A percentile compares a stretch with the other conserved stretches of the same genome.
These are phyloP conservation scores for Pseudocercospora pini-densiflorae DNA, from an alignment of 2,329 filamentous ascomycete genomes.

Conservation along the genomic window DNA sequence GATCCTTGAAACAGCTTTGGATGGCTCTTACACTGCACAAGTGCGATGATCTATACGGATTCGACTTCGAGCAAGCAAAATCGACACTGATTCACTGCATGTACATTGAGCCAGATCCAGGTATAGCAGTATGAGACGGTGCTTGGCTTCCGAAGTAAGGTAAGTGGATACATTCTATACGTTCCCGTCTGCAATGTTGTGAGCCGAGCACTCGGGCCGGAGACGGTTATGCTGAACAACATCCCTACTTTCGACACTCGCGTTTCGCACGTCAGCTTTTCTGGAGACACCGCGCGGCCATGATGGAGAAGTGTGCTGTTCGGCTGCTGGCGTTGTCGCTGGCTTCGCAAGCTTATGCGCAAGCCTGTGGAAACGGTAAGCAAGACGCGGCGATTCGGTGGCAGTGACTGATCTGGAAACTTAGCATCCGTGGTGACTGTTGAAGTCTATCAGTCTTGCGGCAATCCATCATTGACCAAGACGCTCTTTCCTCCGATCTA, in stretches of 20 bases:
- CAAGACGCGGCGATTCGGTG: neutral
- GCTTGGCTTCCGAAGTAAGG: neutral
- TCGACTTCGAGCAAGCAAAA: neutral
- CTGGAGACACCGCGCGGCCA: neutral
- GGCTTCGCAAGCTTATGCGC: neutral
- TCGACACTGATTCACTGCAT: neutral
- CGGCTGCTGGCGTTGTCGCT: neutral
- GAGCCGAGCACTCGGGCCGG: neutral
- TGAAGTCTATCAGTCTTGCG: conserved; percentile 11
- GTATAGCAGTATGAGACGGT: neutral
- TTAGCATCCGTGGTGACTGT: conserved; percentile 7
- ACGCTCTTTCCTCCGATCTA: conserved; percentile 4
- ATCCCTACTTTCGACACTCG: neutral
- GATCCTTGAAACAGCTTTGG: neutral
- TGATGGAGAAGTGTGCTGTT: neutral
- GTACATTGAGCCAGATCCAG: neutral
- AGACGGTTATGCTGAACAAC: neutral
- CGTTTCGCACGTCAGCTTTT: neutral
- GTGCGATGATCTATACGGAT: neutral
- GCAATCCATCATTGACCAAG: conserved; percentile 8
- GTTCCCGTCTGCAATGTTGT: neutral
- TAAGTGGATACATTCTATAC: neutral
- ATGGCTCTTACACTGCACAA: neutral
- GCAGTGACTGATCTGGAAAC: neutral
- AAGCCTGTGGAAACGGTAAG: neutral